Percentiles rank a stretch among this genome's conserved stretches.
These are phyloP conservation scores for Penicillium chermesinum DNA, from an alignment of 495 filamentous ascomycete species.

Conservation along the genomic window DNA sequence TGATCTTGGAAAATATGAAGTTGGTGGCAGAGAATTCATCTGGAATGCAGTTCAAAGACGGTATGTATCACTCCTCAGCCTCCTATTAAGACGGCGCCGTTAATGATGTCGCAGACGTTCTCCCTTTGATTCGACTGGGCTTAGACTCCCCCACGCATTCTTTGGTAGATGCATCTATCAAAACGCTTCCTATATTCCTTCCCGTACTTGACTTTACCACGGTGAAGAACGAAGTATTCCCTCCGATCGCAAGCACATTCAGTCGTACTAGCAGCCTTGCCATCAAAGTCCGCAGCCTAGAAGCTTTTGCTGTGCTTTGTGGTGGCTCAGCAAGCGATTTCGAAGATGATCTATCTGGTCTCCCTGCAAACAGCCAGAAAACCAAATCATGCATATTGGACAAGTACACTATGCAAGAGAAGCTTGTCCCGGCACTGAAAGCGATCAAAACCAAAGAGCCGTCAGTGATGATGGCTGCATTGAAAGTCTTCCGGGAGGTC, in stretches of 20 bases:
- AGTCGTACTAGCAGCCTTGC: conserved; percentile 85
- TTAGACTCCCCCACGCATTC: conserved; percentile 85
- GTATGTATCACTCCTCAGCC: conserved; percentile 41
- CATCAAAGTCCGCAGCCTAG: conserved; percentile 87
- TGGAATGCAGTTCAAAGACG: conserved; percentile 91
- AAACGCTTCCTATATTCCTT: conserved; percentile 66
- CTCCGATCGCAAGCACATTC: conserved; percentile 82
- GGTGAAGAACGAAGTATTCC: conserved; percentile 92
- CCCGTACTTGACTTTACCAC: conserved; percentile 90
- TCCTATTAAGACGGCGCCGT: neutral
- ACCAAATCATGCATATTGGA: conserved; percentile 73
- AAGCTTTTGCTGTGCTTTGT: conserved; percentile 85
- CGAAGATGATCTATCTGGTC: conserved; percentile 65
- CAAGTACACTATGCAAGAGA: conserved; percentile 97
- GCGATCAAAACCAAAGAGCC: conserved; percentile 97
- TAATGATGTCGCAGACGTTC: conserved; percentile 54
- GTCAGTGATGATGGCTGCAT: conserved; percentile 91
- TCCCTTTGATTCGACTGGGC: conserved; percentile 75
- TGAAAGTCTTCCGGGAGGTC: conserved; percentile 77
- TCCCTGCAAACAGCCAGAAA: conserved; percentile 42
- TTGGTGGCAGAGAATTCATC: conserved; percentile 73
- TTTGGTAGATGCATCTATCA: conserved; percentile 77
- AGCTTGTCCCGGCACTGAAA: conserved; percentile 83
- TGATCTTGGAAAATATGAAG: conserved; percentile 75
- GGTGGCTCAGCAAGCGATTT: conserved; percentile 53